Percentiles rank a stretch among this genome's conserved stretches.
Evolutionary conservation across 768 basidiomycete species (phyloP).

Genomic region (Lactarius evosmus): DNA sequence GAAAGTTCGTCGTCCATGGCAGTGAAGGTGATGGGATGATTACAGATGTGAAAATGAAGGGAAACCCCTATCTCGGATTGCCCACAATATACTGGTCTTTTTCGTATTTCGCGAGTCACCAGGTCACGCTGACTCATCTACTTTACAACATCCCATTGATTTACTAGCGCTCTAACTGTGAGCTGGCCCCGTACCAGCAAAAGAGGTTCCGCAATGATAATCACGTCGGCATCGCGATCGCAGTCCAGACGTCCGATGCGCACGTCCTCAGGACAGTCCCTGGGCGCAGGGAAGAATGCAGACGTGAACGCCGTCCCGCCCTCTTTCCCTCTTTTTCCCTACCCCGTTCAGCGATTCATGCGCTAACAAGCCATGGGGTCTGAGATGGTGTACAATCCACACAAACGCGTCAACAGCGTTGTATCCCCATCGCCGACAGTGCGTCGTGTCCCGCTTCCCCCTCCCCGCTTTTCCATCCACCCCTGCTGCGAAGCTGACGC

Average conservation of each 20-base stretch:
- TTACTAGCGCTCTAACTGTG: slow-evolving; percentile 95
- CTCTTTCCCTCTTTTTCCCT: not conserved
- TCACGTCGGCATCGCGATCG: slow-evolving; percentile 97
- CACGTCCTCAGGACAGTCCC: slow-evolving; percentile 88
- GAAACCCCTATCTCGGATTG: no score
- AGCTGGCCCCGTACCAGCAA: slow-evolving; percentile 97
- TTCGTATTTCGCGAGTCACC: no score
- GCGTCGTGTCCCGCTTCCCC: slow-evolving; percentile 40
- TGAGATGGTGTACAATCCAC: slow-evolving; percentile 92
- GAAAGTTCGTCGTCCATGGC: no score
- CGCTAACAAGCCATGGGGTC: slow-evolving; percentile 96
- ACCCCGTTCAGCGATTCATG: slow-evolving; percentile 80
- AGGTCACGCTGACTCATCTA: no score
- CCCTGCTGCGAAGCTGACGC: not conserved
- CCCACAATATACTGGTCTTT: no score
- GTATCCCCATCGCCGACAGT: slow-evolving; percentile 97
- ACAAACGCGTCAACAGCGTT: slow-evolving; percentile 89
- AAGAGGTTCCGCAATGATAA: slow-evolving; percentile 99
- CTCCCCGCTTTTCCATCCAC: not conserved
- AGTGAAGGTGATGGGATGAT: no score
- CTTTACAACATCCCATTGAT: no score
- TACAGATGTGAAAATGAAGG: no score
- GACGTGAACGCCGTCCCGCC: not conserved
- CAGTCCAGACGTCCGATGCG: slow-evolving; percentile 95
- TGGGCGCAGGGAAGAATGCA: not conserved